Evolutionary conservation across 192 early-diverging fungal species (phyloP).

Genomic region (Entomortierella parvispora): DNA sequence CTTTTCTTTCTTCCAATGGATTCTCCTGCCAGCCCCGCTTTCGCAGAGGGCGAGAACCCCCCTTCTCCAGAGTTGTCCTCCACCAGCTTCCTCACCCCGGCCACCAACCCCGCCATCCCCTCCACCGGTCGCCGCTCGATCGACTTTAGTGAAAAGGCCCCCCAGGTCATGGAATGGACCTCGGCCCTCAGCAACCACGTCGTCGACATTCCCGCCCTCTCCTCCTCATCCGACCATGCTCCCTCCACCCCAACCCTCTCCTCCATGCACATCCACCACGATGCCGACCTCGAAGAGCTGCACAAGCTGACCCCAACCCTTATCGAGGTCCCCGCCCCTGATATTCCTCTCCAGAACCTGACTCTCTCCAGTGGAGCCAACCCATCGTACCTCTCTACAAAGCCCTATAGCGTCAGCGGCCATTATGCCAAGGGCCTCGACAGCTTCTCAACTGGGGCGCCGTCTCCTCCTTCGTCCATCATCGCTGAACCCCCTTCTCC

Average conservation of each 20-base stretch:
- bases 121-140: constrained; percentile 33
- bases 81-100: constrained; percentile 45
- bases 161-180: constrained; percentile 54
- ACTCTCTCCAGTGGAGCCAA: constrained; percentile 14
- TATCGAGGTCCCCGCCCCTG: constrained; percentile 38
- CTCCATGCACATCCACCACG: constrained; percentile 6
- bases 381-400: constrained; percentile 40
- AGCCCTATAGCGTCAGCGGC: constrained; percentile 32
- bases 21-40: background rate
- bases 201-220: constrained; percentile 23
- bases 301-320: constrained; percentile 31
- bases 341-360: constrained; percentile 32
- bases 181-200: constrained; percentile 22
- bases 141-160: constrained; percentile 45
- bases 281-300: constrained; percentile 46
- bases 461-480: constrained; percentile 48
- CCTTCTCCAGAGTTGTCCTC: constrained; percentile 5
- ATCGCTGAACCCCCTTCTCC: constrained; percentile 53
- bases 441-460: constrained; percentile 15
- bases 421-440: constrained; percentile 42
- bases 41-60: background rate
- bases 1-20: too few relatives aligned
- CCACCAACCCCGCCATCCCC: constrained; percentile 32
- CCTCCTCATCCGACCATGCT: constrained; percentile 8
- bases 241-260: constrained; percentile 20